phyloP scores from a whole-genome alignment of 805 yeast species.

The Brettanomyces anomalus region DNA sequence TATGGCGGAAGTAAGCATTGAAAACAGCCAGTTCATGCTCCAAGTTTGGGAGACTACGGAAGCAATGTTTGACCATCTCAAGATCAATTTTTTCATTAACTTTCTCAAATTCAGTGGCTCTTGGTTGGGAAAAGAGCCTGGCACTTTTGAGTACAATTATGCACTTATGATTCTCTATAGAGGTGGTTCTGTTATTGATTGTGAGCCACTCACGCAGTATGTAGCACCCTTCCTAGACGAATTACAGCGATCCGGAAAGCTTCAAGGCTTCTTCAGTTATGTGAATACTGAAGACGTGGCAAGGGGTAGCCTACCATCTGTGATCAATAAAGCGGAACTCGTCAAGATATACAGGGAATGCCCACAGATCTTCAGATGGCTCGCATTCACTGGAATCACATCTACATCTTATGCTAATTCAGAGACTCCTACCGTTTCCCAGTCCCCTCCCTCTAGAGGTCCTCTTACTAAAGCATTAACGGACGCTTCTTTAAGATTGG shows the following conservation, averaged over 20 bases:
- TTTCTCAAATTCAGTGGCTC: conserved; percentile 11
- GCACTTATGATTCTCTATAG: conserved; percentile 9
- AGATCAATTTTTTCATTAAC: conserved; percentile 18
- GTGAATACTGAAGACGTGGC: not conserved
- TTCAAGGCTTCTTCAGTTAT: conserved; percentile 1
- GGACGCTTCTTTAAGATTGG: not conserved
- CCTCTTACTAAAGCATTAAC: conserved; percentile 1
- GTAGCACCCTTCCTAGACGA: not conserved
- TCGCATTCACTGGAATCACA: not conserved
- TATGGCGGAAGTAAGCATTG: conserved; percentile 11
- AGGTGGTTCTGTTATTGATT: not conserved
- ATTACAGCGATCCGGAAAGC: not conserved
- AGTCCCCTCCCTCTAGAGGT: not conserved
- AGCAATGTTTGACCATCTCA: conserved; percentile 16
- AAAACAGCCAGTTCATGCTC: conserved; percentile 10
- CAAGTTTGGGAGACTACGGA: conserved; percentile 20
- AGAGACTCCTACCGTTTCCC: not conserved
- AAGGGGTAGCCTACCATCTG: not conserved
- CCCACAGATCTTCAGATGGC: not conserved
- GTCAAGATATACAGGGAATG: not conserved
- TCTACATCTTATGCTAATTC: not conserved
- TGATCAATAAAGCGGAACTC: not conserved
- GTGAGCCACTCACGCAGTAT: not conserved
- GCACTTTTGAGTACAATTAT: conserved; percentile 13
- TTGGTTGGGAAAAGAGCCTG: conserved; percentile 12